Percentiles rank a stretch among this genome's conserved stretches.
Conservation (phyloP, 306 rosid genomes). For the Quercus aquifolioides region DNA sequence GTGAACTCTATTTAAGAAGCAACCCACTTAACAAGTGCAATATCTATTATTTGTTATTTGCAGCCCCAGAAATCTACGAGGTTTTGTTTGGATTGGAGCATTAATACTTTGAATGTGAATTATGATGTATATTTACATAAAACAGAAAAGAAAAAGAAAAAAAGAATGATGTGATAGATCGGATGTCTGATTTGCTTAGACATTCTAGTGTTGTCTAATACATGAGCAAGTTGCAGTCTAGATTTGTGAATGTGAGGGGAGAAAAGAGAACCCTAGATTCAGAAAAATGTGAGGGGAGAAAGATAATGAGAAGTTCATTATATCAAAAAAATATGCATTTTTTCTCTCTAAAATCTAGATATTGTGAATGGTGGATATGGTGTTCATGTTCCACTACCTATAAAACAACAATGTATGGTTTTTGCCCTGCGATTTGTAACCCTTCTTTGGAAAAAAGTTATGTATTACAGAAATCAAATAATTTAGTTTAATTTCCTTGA, state of each 20-base stretch:
- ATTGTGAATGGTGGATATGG: background rate
- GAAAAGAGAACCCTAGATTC: background rate
- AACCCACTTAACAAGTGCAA: background rate
- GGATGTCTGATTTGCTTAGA: background rate
- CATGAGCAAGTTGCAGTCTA: background rate
- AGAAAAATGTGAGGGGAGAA: background rate
- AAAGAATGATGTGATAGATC: background rate
- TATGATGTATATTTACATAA: background rate
- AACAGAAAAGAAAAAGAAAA: background rate
- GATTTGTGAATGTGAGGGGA: background rate
- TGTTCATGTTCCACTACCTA: background rate
- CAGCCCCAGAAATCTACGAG: background rate
- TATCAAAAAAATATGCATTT: background rate
- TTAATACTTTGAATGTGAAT: background rate
- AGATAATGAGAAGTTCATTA: background rate
- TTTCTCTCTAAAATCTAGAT: background rate
- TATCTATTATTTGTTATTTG: background rate
- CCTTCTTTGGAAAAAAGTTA: background rate
- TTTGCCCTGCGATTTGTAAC: background rate
- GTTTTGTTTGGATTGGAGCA: background rate
- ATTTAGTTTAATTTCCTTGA: background rate
- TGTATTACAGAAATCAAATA: background rate
- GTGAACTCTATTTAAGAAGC: background rate
- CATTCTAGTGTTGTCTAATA: background rate
- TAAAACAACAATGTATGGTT: background rate